A percentile compares a stretch with the other conserved stretches of the same genome.
Evolutionary conservation across 2,329 filamentous ascomycete species (phyloP).

Genomic region (Juglanconis sp.): DNA sequence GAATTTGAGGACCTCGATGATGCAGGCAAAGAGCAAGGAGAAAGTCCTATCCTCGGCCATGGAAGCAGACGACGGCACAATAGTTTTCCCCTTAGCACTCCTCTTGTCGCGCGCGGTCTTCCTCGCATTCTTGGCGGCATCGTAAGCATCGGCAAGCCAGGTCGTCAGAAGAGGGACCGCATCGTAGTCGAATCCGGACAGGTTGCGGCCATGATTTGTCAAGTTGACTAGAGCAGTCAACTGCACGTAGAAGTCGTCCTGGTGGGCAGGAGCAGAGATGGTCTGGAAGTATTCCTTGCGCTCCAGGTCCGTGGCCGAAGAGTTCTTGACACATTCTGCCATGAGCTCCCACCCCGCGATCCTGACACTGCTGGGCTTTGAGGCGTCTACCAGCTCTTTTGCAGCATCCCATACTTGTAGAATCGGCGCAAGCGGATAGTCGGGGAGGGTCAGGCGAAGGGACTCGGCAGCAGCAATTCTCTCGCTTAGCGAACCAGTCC

Average conservation of each 20-base stretch:
- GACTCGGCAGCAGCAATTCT: slow-evolving; percentile 55
- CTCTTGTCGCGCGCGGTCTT: slow-evolving; percentile 41
- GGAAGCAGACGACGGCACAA: slow-evolving; percentile 21
- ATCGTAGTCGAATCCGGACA: slow-evolving; percentile 66
- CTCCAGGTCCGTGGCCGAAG: slow-evolving; percentile 62
- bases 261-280: slow-evolving; percentile 51
- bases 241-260: slow-evolving; percentile 65
- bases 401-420: slow-evolving; percentile 64
- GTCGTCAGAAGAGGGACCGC: slow-evolving; percentile 58
- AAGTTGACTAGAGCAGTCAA: slow-evolving; percentile 61
- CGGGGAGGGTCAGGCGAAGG: slow-evolving; percentile 53
- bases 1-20: slow-evolving; percentile 70
- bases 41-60: slow-evolving; percentile 60
- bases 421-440: slow-evolving; percentile 57
- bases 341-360: slow-evolving; percentile 64
- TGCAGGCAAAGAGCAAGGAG: slow-evolving; percentile 60
- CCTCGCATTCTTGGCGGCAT: slow-evolving; percentile 48
- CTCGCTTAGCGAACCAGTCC: slow-evolving; percentile 48
- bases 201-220: slow-evolving; percentile 57
- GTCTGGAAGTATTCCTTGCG: slow-evolving; percentile 64
- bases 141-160: slow-evolving; percentile 59
- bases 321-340: slow-evolving; percentile 62
- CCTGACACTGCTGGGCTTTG: slow-evolving; percentile 52
- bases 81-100: slow-evolving; percentile 36
- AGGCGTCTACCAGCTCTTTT: slow-evolving; percentile 60